phyloP scores from a whole-genome alignment of 176 grass and related monocot genomes.

The Miscanthus lutarioriparius region DNA sequence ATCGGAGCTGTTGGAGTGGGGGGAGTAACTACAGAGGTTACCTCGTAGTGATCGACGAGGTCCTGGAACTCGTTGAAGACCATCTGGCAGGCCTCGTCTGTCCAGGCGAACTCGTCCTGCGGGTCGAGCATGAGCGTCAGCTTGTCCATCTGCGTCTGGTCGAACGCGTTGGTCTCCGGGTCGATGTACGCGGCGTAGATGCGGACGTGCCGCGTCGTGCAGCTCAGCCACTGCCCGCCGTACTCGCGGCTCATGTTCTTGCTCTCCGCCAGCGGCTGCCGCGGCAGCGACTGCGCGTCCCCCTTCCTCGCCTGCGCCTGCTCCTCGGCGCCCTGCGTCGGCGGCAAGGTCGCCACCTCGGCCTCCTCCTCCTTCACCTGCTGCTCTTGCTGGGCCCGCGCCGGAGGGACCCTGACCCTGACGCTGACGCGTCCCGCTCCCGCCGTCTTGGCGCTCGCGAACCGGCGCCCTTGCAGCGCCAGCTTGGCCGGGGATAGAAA shows the following conservation, averaged over 20 bases:
- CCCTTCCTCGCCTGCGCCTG: not conserved
- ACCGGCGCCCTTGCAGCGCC: constrained; percentile 23
- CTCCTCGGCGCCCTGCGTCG: not conserved
- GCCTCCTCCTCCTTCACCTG: constrained; percentile 42
- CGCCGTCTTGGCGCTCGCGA: not conserved
- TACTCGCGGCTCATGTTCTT: constrained; percentile 93
- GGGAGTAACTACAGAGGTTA: constrained; percentile 17
- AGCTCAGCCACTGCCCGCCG: constrained; percentile 95
- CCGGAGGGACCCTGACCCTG: constrained; percentile 14
- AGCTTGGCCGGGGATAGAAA: constrained; percentile 63
- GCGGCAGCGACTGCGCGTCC: constrained; percentile 48
- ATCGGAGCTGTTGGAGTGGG: not conserved
- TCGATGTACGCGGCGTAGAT: constrained; percentile 98
- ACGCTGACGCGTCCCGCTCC: not conserved
- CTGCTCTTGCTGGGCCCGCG: constrained; percentile 57
- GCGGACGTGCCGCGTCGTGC: constrained; percentile 82
- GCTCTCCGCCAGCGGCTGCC: constrained; percentile 75
- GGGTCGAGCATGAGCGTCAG: constrained; percentile 91
- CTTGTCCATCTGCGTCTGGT: constrained; percentile 99
- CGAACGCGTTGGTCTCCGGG: constrained; percentile 83
- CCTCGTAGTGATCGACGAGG: constrained; percentile 90
- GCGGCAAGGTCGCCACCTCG: constrained; percentile 3
- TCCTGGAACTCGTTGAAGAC: constrained; percentile 91
- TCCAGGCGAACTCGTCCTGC: constrained; percentile 86
- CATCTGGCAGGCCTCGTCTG: constrained; percentile 69